Conservation (phyloP, 768 basidiomycete species). For the Panaeolus cyanescens region DNA sequence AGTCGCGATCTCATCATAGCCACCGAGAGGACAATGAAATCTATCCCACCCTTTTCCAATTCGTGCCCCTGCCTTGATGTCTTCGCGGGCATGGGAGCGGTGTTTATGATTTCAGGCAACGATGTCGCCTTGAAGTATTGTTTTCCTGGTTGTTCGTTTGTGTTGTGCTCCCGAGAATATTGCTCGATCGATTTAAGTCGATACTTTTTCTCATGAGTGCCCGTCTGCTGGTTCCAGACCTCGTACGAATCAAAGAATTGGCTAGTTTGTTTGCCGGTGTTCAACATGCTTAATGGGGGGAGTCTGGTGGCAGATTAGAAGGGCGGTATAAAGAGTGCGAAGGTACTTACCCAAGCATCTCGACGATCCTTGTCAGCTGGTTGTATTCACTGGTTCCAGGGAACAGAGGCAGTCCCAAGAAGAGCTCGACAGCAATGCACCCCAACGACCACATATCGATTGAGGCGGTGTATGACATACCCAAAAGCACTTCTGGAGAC, state of each 20-base stretch:
- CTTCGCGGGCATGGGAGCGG: slow-evolving; percentile 91
- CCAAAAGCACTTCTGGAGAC: slow-evolving; percentile 94
- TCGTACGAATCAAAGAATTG: slow-evolving; percentile 90
- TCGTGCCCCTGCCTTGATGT: slow-evolving; percentile 76
- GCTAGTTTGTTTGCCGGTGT: slow-evolving; percentile 90
- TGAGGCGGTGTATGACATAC: slow-evolving; percentile 89
- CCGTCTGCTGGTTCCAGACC: slow-evolving; percentile 62
- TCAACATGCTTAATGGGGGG: slow-evolving; percentile 92
- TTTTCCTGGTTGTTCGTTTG: slow-evolving; percentile 97
- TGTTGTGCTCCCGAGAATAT: slow-evolving; percentile 93
- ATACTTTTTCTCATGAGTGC: slow-evolving; percentile 80
- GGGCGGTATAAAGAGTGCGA: slow-evolving; percentile 3
- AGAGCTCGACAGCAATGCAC: slow-evolving; percentile 97
- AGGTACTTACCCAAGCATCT: slow-evolving; percentile 90
- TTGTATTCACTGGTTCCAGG: slow-evolving; percentile 99
- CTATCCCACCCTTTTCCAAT: slow-evolving; percentile 79
- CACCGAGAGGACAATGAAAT: slow-evolving; percentile 10
- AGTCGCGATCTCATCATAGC: slow-evolving; percentile 1
- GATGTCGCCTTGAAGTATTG: slow-evolving; percentile 97
- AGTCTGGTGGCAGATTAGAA: slow-evolving; percentile 47
- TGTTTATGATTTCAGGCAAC: slow-evolving; percentile 93
- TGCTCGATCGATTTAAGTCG: slow-evolving; percentile 91
- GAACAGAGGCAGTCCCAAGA: slow-evolving; percentile 94
- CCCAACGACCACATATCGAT: slow-evolving; percentile 99
- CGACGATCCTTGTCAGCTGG: slow-evolving; percentile 93